phyloP scores from a whole-genome alignment of 2,329 filamentous ascomycete genomes.

The Penicillium sp. region DNA sequence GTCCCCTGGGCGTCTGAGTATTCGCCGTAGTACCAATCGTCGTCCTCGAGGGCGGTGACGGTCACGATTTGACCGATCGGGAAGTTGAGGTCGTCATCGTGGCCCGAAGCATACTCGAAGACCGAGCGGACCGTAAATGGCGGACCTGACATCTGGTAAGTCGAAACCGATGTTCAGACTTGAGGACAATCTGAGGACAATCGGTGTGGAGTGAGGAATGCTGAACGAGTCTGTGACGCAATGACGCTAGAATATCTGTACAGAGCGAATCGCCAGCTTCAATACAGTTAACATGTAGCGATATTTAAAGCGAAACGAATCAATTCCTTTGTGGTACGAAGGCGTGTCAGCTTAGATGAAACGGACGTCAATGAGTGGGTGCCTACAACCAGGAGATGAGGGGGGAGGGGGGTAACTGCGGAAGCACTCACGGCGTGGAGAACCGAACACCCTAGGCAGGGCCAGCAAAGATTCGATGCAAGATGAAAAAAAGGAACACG shows the following conservation, averaged over 20 bases:
- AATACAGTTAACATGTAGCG: conserved; percentile 21
- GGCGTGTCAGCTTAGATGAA: conserved; percentile 31
- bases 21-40: conserved; percentile 89
- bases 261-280: conserved; percentile 21
- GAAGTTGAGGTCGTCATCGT: conserved; percentile 95
- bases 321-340: conserved; percentile 23
- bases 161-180: conserved; percentile 22
- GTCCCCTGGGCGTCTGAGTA: conserved; percentile 73
- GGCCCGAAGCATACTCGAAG: conserved; percentile 88
- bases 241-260: conserved; percentile 20
- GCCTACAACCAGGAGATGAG: conserved; percentile 24
- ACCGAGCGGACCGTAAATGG: conserved; percentile 94
- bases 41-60: conserved; percentile 87
- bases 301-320: conserved; percentile 14
- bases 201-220: conserved; percentile 23
- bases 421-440: conserved; percentile 13
- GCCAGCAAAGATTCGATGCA: conserved; percentile 10
- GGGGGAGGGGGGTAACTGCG: conserved; percentile 17
- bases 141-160: conserved; percentile 61
- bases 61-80: conserved; percentile 82
- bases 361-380: conserved; percentile 27
- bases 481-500: conserved; percentile 2
- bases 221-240: conserved; percentile 15
- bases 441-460: conserved; percentile 10
- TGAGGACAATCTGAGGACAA: conserved; percentile 27